These are phyloP conservation scores for Lodderomyces jiufengensis DNA, from an alignment of 1,139 yeast genomes.

Conservation along the genomic window DNA sequence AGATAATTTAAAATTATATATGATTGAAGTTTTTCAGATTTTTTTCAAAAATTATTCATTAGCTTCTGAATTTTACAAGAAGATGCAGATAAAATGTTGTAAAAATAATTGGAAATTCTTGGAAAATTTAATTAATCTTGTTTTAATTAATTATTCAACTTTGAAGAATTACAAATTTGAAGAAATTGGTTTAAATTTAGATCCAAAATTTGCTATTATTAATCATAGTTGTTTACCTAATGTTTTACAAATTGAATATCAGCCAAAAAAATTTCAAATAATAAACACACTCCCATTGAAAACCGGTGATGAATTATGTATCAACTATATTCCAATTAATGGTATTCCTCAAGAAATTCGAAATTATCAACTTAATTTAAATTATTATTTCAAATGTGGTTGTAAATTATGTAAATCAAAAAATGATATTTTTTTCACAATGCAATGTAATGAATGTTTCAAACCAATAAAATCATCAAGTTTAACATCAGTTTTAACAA, in stretches of 20 bases:
- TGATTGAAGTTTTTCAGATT: slow-evolving; percentile 5
- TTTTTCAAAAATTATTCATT: slow-evolving; percentile 7
- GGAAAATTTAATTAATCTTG: slow-evolving; percentile 10
- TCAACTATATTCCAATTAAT: slow-evolving; percentile 23
- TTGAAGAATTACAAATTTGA: slow-evolving; percentile 14
- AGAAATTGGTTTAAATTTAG: slow-evolving; percentile 30
- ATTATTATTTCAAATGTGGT: slow-evolving; percentile 30
- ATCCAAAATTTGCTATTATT: slow-evolving; percentile 30
- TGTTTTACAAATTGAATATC: slow-evolving; percentile 18
- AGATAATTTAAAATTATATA: slow-evolving; percentile 6
- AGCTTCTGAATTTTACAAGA: slow-evolving; percentile 5
- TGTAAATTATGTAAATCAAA: slow-evolving; percentile 24
- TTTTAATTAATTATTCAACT: slow-evolving; percentile 10
- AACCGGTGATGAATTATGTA: slow-evolving; percentile 23
- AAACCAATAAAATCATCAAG: slow-evolving; percentile 10
- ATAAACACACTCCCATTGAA: slow-evolving; percentile 19
- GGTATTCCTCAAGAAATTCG: slow-evolving; percentile 10
- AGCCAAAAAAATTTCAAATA: slow-evolving; percentile 3
- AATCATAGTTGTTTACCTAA: slow-evolving; percentile 34
- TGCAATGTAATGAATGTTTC: slow-evolving; percentile 19
- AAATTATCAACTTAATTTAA: slow-evolving; percentile 6
- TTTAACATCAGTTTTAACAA: slow-evolving; percentile 7
- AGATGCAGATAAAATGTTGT: slow-evolving; percentile 5
- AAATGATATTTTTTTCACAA: slow-evolving; percentile 20
- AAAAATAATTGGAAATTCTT: slow-evolving; percentile 13